These are phyloP conservation scores for Mortierella sp. DNA, from an alignment of 371 early-diverging fungal species.

Conservation along the genomic window DNA sequence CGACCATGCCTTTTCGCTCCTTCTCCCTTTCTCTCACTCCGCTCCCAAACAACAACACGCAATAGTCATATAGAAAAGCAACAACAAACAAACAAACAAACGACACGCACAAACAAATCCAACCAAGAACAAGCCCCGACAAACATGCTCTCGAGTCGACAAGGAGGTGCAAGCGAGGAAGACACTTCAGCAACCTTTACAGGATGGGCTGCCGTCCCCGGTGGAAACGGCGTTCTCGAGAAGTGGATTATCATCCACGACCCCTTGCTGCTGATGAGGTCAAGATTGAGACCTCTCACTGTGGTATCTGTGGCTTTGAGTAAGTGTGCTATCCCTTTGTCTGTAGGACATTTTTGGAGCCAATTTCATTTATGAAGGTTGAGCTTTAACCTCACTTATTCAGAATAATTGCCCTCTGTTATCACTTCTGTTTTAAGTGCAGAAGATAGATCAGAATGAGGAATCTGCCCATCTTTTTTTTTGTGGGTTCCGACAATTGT, in stretches of 20 bases:
- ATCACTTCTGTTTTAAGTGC: not conserved
- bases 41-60: not conserved
- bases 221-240: slow-evolving; percentile 33
- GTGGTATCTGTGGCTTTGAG: slow-evolving; percentile 73
- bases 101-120: not conserved
- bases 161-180: not conserved
- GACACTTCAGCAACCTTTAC: slow-evolving; percentile 15
- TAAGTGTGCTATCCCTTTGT: slow-evolving; percentile 52
- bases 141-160: slow-evolving; percentile 17
- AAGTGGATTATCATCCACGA: slow-evolving; percentile 57
- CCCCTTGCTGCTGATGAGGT: slow-evolving; percentile 59
- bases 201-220: slow-evolving; percentile 30
- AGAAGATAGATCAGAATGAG: too few relatives aligned
- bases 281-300: slow-evolving; percentile 63
- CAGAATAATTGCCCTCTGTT: not conserved
- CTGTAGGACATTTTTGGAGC: too few relatives aligned
- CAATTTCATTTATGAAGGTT: too few relatives aligned
- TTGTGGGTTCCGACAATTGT: too few relatives aligned
- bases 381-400: too few relatives aligned
- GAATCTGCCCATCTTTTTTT: too few relatives aligned
- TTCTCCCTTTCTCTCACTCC: not conserved
- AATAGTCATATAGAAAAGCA: not conserved
- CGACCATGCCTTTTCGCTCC: too few relatives aligned
- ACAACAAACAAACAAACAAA: not conserved
- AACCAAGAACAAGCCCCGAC: not conserved